These are phyloP conservation scores for Fragosphaeria purpurea DNA, from an alignment of 2,329 filamentous ascomycete species.

Conservation along the genomic window DNA sequence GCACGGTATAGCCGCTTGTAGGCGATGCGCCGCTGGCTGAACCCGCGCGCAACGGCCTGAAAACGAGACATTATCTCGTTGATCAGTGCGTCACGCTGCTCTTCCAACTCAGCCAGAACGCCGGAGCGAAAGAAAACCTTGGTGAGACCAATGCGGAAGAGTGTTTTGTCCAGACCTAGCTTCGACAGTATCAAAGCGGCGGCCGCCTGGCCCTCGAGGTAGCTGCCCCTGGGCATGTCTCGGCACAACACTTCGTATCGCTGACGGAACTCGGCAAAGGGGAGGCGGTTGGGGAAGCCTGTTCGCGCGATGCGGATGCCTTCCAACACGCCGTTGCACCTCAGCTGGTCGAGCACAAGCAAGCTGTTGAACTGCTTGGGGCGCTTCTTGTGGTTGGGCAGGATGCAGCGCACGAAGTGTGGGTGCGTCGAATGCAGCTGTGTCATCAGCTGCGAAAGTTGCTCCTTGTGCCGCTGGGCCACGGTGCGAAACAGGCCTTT, in stretches of 20 bases:
- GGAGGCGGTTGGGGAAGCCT: slow-evolving; percentile 86
- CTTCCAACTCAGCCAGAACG: slow-evolving; percentile 91
- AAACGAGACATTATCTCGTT: slow-evolving; percentile 89
- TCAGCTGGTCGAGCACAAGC: slow-evolving; percentile 92
- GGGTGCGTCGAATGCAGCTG: slow-evolving; percentile 94
- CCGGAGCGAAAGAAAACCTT: slow-evolving; percentile 98
- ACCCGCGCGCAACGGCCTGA: slow-evolving; percentile 85
- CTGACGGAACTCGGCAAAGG: slow-evolving; percentile 88
- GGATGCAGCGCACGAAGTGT: slow-evolving; percentile 94
- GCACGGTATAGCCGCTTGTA: slow-evolving; percentile 91
- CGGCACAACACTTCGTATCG: slow-evolving; percentile 90
- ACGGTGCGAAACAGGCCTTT: slow-evolving; percentile 95
- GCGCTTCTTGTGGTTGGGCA: slow-evolving; percentile 95
- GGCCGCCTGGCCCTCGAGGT: slow-evolving; percentile 80
- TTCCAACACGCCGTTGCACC: slow-evolving; percentile 98
- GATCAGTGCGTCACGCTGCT: slow-evolving; percentile 86
- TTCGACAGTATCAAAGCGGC: slow-evolving; percentile 83
- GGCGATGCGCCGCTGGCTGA: slow-evolving; percentile 74
- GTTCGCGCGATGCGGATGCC: slow-evolving; percentile 95
- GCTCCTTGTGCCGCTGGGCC: slow-evolving; percentile 94
- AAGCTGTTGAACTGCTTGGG: slow-evolving; percentile 87
- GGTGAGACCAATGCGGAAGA: slow-evolving; percentile 88
- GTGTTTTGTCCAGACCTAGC: slow-evolving; percentile 70
- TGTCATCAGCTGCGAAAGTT: slow-evolving; percentile 89
- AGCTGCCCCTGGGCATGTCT: slow-evolving; percentile 25